Evolutionary conservation across 495 filamentous ascomycete species (phyloP), one percentile per base, ranked within the genome.

Genomic region (Podospora appendiculata): DNA sequence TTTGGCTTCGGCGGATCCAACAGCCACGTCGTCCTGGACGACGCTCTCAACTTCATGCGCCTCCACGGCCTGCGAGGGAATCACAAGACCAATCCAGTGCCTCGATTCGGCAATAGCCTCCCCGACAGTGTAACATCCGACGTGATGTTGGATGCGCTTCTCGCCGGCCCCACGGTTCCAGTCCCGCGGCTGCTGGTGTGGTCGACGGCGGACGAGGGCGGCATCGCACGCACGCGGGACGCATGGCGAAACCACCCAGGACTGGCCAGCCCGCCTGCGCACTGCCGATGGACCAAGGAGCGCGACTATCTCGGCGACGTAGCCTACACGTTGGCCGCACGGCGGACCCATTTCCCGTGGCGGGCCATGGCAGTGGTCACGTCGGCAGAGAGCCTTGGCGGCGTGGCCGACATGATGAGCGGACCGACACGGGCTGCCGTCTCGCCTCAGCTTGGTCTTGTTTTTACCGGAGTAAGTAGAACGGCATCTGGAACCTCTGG

Each of bases 301-400:
- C 12, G 34, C 10, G 44, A 18, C 8, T 41, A 33, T 18, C 19
- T 66, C 8, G 55, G 52, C 14, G 48, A 61, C 9, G 25, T 67
- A 10, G 67, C 63, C 0, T 66, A 60, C 25, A 73, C 70, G 8
- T 48, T 74, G n/a, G 25, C 25, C 2, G 60, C 58, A 1, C 56
- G 61, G 4, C 58, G 70, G 17, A 62, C 58, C 44, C 55, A 56
- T 43, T 34, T 64, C 43, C 51, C 59, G 13, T 58, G 60, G 44
- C 66, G 67, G 45, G 61, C 51, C 5, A 67, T 63, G 41, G 53
- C 62, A 14, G 49, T 70, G 47, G 48, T 56, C 5, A 41, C 32
- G 4, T 53, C 44, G 32, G 41, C 39, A 38, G 47, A 41, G 12
- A 12, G 14, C 11, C 38, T 41, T 2, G 38, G 2, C 38, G 14